Conservation (phyloP, 371 early-diverging fungal genomes). For the Mucor indicus region DNA sequence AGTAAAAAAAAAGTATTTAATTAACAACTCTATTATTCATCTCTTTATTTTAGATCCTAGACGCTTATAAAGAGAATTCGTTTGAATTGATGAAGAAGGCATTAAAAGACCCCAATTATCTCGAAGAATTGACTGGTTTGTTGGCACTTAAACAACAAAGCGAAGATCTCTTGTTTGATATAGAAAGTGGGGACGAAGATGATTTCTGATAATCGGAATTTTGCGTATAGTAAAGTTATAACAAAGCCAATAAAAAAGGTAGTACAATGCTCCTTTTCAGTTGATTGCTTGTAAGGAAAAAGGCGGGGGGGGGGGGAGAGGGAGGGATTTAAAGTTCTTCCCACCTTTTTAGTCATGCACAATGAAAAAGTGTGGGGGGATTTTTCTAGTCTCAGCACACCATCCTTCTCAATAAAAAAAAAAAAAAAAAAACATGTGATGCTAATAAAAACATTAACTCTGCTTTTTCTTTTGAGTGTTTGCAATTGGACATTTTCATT, state of each 20-base stretch:
- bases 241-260: too few species aligned
- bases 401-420: too few species aligned
- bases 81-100: conserved; percentile 72
- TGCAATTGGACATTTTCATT: too few species aligned
- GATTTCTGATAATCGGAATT: conserved; percentile 35
- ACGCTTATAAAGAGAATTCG: conserved; percentile 62
- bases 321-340: too few species aligned
- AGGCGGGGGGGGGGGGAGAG: background rate
- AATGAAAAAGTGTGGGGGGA: too few species aligned
- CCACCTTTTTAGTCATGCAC: too few species aligned
- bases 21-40: background rate
- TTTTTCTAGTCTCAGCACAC: too few species aligned
- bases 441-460: too few species aligned
- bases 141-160: conserved; percentile 70
- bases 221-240: too few species aligned
- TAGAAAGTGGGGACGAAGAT: conserved; percentile 55
- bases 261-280: too few species aligned
- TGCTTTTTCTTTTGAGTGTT: too few species aligned
- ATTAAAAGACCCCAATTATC: conserved; percentile 66
- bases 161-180: conserved; percentile 61
- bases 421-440: too few species aligned
- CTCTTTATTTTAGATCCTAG: conserved; percentile 41
- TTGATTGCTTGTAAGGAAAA: background rate
- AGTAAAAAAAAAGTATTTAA: conserved; percentile 23
- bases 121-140: conserved; percentile 86